These are phyloP conservation scores for Sporothrix globosa DNA, from an alignment of 2,329 filamentous ascomycete genomes.

Conservation along the genomic window DNA sequence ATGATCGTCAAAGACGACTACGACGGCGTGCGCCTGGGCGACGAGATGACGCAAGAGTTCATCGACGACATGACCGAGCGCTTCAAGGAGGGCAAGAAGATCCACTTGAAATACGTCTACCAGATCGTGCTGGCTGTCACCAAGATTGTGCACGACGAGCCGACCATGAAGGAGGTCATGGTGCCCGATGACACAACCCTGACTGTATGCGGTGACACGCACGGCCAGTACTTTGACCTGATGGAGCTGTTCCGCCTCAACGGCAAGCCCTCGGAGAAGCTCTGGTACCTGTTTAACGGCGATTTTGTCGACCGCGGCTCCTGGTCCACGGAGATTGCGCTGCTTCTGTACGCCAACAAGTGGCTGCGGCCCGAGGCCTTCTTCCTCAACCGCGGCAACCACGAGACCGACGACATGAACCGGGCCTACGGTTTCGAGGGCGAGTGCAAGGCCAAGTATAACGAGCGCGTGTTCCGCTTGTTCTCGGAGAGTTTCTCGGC, in stretches of 20 bases:
- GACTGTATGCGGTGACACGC: constrained; percentile 96
- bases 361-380: constrained; percentile 86
- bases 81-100: constrained; percentile 94
- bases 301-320: constrained; percentile 98
- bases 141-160: constrained; percentile 86
- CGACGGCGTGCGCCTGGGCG: constrained; percentile 76
- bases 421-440: constrained; percentile 97
- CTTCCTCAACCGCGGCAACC: constrained; percentile 97
- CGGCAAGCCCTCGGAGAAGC: constrained; percentile 79
- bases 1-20: constrained; percentile 83
- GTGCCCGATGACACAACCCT: constrained; percentile 76
- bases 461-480: constrained; percentile 88
- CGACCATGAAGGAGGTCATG: constrained; percentile 94
- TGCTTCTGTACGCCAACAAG: constrained; percentile 94
- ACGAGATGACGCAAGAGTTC: constrained; percentile 93
- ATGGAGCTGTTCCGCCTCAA: constrained; percentile 95
- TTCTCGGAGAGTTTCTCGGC: constrained; percentile 99
- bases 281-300: constrained; percentile 96
- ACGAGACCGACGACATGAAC: constrained; percentile 99
- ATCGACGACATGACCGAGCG: constrained; percentile 96
- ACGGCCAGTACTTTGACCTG: constrained; percentile 96
- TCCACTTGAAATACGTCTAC: constrained; percentile 96
- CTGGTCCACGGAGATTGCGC: constrained; percentile 96
- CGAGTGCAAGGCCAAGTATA: constrained; percentile 98
- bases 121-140: constrained; percentile 91